These are phyloP conservation scores for Agrocybe pediades DNA, from an alignment of 768 basidiomycete species.

Conservation along the genomic window DNA sequence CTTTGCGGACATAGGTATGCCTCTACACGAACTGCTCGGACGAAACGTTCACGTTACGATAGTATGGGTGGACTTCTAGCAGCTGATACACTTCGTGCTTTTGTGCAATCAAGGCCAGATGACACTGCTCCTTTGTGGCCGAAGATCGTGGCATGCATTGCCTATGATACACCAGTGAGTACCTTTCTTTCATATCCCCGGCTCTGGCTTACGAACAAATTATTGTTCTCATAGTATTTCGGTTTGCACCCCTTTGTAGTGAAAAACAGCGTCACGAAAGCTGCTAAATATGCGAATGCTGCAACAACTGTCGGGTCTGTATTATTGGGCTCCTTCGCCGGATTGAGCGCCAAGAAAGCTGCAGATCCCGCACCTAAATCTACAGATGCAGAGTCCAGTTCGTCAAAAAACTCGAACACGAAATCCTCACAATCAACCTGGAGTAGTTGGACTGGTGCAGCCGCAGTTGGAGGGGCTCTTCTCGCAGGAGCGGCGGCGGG, in stretches of 20 bases:
- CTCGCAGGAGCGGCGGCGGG: constrained; percentile 85
- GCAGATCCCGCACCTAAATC: constrained; percentile 23
- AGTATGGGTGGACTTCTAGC: constrained; percentile 94
- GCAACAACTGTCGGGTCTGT: constrained; percentile 68
- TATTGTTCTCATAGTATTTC: constrained; percentile 60
- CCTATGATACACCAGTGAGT: constrained; percentile 90
- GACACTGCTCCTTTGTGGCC: constrained; percentile 79
- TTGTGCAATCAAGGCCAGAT: constrained; percentile 68
- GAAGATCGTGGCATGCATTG: constrained; percentile 78
- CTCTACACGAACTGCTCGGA: no score
- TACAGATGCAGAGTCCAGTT: constrained; percentile 4
- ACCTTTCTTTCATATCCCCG: neutral
- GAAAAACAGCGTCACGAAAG: constrained; percentile 81
- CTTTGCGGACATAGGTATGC: constrained; percentile 87
- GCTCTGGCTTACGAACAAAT: constrained; percentile 1
- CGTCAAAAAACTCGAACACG: constrained; percentile 9
- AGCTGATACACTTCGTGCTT: constrained; percentile 80
- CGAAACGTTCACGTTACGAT: no score
- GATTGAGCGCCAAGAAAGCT: constrained; percentile 47
- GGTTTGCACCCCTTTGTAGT: constrained; percentile 86
- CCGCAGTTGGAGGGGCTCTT: constrained; percentile 68
- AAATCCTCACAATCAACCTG: constrained; percentile 20
- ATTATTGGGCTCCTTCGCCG: constrained; percentile 57
- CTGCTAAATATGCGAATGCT: constrained; percentile 64
- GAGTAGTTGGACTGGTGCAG: constrained; percentile 29